These are phyloP conservation scores for Amaranthus cruentus DNA, from an alignment of 148 eudicot genomes.

Conservation along the genomic window DNA sequence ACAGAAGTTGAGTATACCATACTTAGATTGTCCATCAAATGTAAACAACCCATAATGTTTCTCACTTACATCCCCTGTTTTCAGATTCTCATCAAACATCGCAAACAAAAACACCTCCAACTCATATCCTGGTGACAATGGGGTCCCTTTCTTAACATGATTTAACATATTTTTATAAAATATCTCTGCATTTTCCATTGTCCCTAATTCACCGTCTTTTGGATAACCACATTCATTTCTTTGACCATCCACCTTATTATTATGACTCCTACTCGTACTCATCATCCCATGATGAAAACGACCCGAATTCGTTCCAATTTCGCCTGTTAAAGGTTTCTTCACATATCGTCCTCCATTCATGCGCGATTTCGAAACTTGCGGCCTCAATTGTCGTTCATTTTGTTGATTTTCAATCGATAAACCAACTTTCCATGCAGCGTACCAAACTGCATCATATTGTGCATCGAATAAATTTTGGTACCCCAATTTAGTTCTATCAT, in stretches of 20 bases:
- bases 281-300: neutral
- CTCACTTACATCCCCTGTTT: conserved; percentile 26
- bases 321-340: neutral
- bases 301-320: neutral
- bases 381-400: no score
- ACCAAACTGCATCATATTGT: conserved; percentile 15
- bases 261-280: neutral
- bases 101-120: conserved; percentile 39
- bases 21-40: conserved; percentile 33
- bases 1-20: conserved; percentile 21
- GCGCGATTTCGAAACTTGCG: neutral
- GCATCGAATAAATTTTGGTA: conserved; percentile 33
- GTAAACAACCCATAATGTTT: conserved; percentile 37
- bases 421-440: conserved; percentile 23
- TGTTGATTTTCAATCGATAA: no score
- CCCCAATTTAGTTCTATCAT: conserved; percentile 8
- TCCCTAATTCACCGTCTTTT: conserved; percentile 15
- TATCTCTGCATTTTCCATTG: conserved; percentile 27
- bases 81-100: conserved; percentile 42
- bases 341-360: neutral
- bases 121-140: conserved; percentile 26
- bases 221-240: neutral
- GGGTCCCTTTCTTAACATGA: conserved; percentile 37
- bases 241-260: no score
- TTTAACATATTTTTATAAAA: conserved; percentile 35